A percentile compares a stretch with the other conserved stretches of the same genome.
phyloP scores from a whole-genome alignment of 2,329 filamentous ascomycete genomes.

The Didymella sp. region DNA sequence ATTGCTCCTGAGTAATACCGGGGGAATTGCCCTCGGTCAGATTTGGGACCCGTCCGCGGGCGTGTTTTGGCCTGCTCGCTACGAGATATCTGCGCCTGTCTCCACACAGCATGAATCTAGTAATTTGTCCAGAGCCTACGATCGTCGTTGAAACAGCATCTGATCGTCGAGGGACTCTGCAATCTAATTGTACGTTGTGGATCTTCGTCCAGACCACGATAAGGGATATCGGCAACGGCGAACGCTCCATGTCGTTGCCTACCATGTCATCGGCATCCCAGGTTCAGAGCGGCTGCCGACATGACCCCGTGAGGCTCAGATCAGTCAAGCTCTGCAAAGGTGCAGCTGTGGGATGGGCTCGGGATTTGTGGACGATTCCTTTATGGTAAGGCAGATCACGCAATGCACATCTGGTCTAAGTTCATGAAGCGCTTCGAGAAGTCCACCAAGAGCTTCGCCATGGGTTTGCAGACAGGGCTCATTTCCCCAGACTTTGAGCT shows the following conservation, averaged over 20 bases:
- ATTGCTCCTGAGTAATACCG: constrained; percentile 16
- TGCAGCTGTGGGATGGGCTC: constrained; percentile 5
- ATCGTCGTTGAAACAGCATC: constrained; percentile 18
- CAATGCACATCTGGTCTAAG: constrained; percentile 14
- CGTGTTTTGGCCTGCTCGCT: constrained; percentile 13
- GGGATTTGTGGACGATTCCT: constrained; percentile 1
- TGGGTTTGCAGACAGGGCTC: constrained; percentile 1
- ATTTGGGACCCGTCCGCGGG: constrained; percentile 14
- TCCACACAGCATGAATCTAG: constrained; percentile 20
- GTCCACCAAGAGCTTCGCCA: neutral
- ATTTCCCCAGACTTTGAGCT: constrained; percentile 20
- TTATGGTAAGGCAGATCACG: constrained; percentile 11
- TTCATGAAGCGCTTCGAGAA: constrained; percentile 9
- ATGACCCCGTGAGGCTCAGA: constrained; percentile 31
- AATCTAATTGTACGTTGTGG: constrained; percentile 15
- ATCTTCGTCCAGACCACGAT: constrained; percentile 13
- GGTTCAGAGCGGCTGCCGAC: constrained; percentile 22
- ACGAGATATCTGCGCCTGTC: constrained; percentile 19
- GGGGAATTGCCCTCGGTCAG: constrained; percentile 16
- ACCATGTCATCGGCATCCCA: constrained; percentile 19
- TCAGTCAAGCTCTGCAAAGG: constrained; percentile 20
- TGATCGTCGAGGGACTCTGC: constrained; percentile 14
- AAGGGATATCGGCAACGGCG: constrained; percentile 19
- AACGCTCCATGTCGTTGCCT: constrained; percentile 17
- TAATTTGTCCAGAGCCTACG: constrained; percentile 20